A percentile compares a stretch with the other conserved stretches of the same genome.
Conservation (phyloP, 192 early-diverging fungal genomes). For the Gigaspora rosea region DNA sequence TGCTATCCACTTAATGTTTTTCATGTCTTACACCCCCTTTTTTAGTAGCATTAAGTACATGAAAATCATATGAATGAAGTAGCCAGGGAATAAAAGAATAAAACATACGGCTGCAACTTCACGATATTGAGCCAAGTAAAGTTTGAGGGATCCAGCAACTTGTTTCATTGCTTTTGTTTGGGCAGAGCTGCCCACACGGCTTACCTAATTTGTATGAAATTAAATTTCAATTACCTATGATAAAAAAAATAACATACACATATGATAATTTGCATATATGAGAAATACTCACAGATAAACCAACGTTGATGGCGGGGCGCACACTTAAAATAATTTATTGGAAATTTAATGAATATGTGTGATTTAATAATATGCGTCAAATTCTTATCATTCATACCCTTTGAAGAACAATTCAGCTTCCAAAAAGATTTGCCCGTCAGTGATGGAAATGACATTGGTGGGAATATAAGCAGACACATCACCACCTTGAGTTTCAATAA, state of each 20-base stretch:
- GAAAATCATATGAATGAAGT: no score
- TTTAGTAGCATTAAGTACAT: no score
- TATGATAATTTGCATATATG: no score
- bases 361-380: background rate
- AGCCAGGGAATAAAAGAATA: no score
- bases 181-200: conserved; percentile 99
- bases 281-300: conserved; percentile 83
- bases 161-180: conserved; percentile 99
- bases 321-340: conserved; percentile 52
- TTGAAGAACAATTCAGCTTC: conserved; percentile 99
- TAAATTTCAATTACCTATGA: background rate
- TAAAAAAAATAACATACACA: background rate
- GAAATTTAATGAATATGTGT: background rate
- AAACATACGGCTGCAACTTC: conserved; percentile 85
- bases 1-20: no score
- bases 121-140: conserved; percentile 99
- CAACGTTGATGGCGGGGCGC: conserved; percentile 99
- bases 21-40: no score
- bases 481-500: conserved; percentile 99
- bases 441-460: conserved; percentile 99
- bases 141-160: conserved; percentile 99
- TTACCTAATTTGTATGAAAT: conserved; percentile 36
- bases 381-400: conserved; percentile 43
- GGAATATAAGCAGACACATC: conserved; percentile 99
- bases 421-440: conserved; percentile 99